Conservation (phyloP, 805 yeast genomes). For the Clavispora asparagi region DNA sequence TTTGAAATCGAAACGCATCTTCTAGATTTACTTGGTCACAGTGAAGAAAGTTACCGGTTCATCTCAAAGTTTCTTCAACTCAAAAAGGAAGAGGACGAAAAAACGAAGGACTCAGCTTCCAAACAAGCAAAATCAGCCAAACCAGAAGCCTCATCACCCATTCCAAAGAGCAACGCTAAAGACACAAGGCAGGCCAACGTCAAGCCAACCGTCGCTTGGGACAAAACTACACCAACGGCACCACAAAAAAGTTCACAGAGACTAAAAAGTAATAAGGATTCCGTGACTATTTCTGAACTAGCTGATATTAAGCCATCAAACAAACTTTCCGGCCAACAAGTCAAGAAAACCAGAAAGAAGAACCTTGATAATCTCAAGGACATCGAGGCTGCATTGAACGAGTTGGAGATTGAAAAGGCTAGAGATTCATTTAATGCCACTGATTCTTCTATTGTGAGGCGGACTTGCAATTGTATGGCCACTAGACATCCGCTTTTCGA, state of each 20-base stretch:
- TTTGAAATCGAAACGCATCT: constrained; percentile 49
- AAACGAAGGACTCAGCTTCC: not conserved
- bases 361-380: constrained; percentile 55
- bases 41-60: constrained; percentile 47
- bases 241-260: constrained; percentile 7
- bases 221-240: not conserved
- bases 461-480: constrained; percentile 77
- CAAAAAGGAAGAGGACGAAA: constrained; percentile 26
- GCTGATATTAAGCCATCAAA: constrained; percentile 34
- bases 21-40: constrained; percentile 51
- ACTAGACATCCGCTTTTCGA: constrained; percentile 83
- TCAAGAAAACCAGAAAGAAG: constrained; percentile 33
- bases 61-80: constrained; percentile 39
- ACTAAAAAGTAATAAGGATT: constrained; percentile 11
- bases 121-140: not conserved
- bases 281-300: constrained; percentile 45
- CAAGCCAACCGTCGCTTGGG: constrained; percentile 6
- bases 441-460: constrained; percentile 11
- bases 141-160: not conserved
- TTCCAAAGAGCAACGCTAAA: not conserved
- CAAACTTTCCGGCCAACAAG: constrained; percentile 18
- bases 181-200: constrained; percentile 6
- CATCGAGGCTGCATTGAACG: constrained; percentile 55
- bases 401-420: constrained; percentile 38
- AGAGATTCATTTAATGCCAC: constrained; percentile 1